Evolutionary conservation across 352 stramenopile species (phyloP), one percentile per base, ranked within the genome.

Genomic region (Globisporangium lucens): DNA sequence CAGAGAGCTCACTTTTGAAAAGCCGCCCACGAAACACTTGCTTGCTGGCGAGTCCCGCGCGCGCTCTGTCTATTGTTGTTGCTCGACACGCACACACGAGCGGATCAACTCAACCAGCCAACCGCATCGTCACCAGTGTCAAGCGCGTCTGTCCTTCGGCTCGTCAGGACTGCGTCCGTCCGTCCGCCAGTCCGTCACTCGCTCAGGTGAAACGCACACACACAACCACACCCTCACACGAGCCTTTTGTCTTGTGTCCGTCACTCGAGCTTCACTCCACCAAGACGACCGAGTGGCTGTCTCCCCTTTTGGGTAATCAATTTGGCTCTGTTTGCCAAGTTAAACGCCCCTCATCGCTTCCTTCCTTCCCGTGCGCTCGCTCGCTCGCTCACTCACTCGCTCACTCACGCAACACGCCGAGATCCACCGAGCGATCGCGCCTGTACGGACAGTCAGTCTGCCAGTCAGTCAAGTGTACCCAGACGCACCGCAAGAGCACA

Each of bases 1-100:
- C 41, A 49, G 15, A 20, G 43, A n/a, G 20, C 62, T 46, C 62
- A 67, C 62, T 67, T 67, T 29, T 41, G 24, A 61, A 67, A 38
- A 36, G 36, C 29, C 62, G 22, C 13, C 62, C 62, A 56, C 62
- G 38, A 56, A 38, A 53, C 63, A 68, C 53, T 53, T 43, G 63
- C 27, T 35, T 56, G 27, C 47, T 27, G 47, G 41, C 38, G 10
- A 15, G 38, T 46, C 3, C 38, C 38, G 38, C 12, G 17, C 38
- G 38, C 38, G 38, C 47, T 51, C 22, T 51, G 43, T 51, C 43
- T 51, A 51, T 51, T 51, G 43, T 51, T 8, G 43, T 51, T 8
- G 43, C 43, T 51, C 22, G 43, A 51, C 43, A 41, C 35, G 13
- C 35, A 41, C 35, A 41, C 35, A 41, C 35, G 35, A 41, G 35